Base-by-base conservation (phyloP, 345 rosid species). In the Microcos paniculata region DNA sequence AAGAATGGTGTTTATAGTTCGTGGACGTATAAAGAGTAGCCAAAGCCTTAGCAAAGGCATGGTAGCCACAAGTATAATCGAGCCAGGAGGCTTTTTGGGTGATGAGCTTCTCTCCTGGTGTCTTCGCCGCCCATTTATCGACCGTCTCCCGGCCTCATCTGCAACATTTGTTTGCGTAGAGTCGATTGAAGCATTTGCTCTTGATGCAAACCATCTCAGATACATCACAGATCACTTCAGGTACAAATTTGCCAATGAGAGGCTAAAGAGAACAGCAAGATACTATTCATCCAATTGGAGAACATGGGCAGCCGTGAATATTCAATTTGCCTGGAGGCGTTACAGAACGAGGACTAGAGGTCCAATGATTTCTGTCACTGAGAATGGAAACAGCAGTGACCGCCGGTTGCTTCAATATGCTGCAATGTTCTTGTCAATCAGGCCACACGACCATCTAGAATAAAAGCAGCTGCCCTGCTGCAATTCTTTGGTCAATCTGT, bases 401-500 rank as follows among this genome's bases (percentile, higher is more conserved):
- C 62, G 79, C 38, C 43, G 68, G 82, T 77, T 90, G 28, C 57
- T 78, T 55, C 86, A 69, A 40, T 88, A 83, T 74, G 94, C 94
- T 53, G 87, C 84, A 2, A 79, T 90, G 89, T 90, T 90, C 82
- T 62, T 90, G 92, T 87, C 91, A 6, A 68, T 88, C 0, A 83
- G 87, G 78, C 92, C 88, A 9, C 92, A 87, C 71, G 94, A 90
- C 69, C 94, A 90, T 73, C 88, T 88, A 62, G 90, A 90, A 45
- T 90, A 73, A 81, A 19, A 30, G 75, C 52, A n/a, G 13, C 16
- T 21, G 5, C 11, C 0, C 30, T 21, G 45, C 26, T 19, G 26
- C 58, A 28, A 57, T 67, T 70, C 63, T 76, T 38, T 67, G 49
- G 53, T 31, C 52, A 19, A 59, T 75, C 69, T 42, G 73, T 35